Base-by-base conservation (phyloP, 805 yeast species). In the Sungouiozyma intestinalis region DNA sequence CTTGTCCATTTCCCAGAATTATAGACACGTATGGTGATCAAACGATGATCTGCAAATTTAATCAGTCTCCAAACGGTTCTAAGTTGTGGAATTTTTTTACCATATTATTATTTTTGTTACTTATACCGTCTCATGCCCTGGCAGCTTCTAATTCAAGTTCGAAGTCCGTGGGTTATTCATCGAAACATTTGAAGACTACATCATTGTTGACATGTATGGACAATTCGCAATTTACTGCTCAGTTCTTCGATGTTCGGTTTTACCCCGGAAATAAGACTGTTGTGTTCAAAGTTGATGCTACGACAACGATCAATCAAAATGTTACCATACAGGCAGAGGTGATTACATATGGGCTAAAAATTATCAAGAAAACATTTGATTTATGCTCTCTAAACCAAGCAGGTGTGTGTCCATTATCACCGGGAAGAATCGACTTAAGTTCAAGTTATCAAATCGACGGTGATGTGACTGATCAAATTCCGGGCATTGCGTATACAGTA, bases 141-240 rank as follows among this genome's bases (percentile, higher is more conserved):
- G 31, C n/a, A n/a, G 16, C 36, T 7, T 34, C 36, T 5, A 15
- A 11, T 16, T 36, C 33, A n/a, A 18, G 15, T 16, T 35, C 38
- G n/a, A 17, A 19, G 14, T 7, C 19, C 3, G 17, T 11, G 1
- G 14, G 31, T 14, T 16, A 18, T 4, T 39, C 33, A n/a, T 31
- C 41, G 8, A 53, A 49, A 39, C 51, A 51, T 39, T 36, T 79
- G 43, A 66, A 62, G 48, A 74, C 92, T 0, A 61, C 76, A 16
- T 85, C 97, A 7, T 69, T 92, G 50, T 67, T 90, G 52, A 85
- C 97, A 33, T 92, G 98, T 68, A 88, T 87, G 95, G 81, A 78
- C 35, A 69, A 83, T 60, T 88, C 98, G 6, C 81, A 78, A 58
- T 78, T 92, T 53, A 78, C 95, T 2, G 90, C 97, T 4, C 75